Evolutionary conservation across 2,329 filamentous ascomycete species (phyloP), one percentile per base, ranked within the genome.

Genomic region (Fusarium brevicatenulatum): DNA sequence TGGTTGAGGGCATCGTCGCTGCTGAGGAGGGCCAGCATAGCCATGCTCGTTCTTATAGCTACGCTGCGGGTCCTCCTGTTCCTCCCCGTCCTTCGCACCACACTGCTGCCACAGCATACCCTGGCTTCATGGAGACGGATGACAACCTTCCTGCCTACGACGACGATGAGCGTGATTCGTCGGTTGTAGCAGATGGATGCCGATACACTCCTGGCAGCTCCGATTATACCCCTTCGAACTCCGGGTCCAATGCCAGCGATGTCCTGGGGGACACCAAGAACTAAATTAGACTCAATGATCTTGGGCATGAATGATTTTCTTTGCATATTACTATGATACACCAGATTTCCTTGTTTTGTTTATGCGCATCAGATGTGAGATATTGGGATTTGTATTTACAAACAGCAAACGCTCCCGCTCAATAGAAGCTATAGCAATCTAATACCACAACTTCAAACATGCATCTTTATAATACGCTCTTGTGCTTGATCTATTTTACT

Each of bases 1-100:
- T 86, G 49, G 84, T 88, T 1, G 83, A 83, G 44, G 82, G 84
- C 44, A 80, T 88, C 57, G 81, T 87, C 28, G 80, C 83, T 10
- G 84, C 82, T 4, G 85, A 86, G 62, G 84, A 85, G 68, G 82
- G 80, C 25, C 61, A 68, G 23, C 58, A 71, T 39, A 53, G 54
- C 44, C 61, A 63, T 21, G 56, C 52, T 15, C 58, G 54, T 28
- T 64, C 70, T 28, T 70, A 70, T n/a, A 57, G 58, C 49, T 68
- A 66, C 57, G 39, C 57, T 28, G 30, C 64, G 15, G 63, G 72
- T 2, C 60, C 63, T 58, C 46, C 66, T 12, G 58, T 60, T 21
- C 63, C 63, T 34, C 49, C 78, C 78, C 61, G 57, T 36, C 61
- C 74, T 49, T 67, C 70, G n/a, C 63, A 77, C 28, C 53, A 75